Percentiles rank a stretch among this genome's conserved stretches.
These are phyloP conservation scores for Chlamydomonas applanata DNA, from an alignment of 139 green algal species.

Conservation along the genomic window DNA sequence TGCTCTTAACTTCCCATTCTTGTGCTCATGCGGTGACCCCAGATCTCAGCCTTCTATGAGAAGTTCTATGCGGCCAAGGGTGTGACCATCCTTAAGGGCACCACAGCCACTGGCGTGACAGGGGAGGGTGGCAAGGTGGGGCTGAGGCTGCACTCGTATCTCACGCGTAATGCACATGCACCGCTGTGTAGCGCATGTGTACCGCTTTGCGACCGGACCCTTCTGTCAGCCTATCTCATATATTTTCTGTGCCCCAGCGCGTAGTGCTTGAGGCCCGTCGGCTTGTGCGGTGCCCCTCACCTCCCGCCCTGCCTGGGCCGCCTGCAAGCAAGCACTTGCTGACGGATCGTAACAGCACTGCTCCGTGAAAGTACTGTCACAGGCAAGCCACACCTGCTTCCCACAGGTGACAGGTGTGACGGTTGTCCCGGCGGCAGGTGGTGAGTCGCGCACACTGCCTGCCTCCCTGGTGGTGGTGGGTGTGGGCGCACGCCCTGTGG, in stretches of 20 bases:
- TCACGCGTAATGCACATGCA: no score
- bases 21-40: background rate
- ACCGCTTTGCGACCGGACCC: no score
- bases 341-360: no score
- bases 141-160: background rate
- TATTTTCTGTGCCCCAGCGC: no score
- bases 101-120: slow-evolving; percentile 47
- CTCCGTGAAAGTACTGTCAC: no score
- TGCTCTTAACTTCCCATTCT: slow-evolving; percentile 52
- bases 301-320: no score
- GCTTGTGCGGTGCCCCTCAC: no score
- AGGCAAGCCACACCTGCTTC: slow-evolving; percentile 5
- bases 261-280: no score
- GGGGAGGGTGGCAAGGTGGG: slow-evolving; percentile 62
- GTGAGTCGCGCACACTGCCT: slow-evolving; percentile 36
- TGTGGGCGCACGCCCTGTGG: slow-evolving; percentile 71
- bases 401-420: slow-evolving; percentile 51
- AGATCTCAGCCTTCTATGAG: slow-evolving; percentile 80
- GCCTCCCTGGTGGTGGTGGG: slow-evolving; percentile 80
- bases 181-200: background rate
- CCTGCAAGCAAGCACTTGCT: no score
- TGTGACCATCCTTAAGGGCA: slow-evolving; percentile 34
- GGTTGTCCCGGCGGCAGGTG: slow-evolving; percentile 61
- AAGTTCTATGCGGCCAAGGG: slow-evolving; percentile 68
- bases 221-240: no score